These are phyloP conservation scores for Vigna trinervia DNA, from an alignment of 306 rosid genomes.

Conservation along the genomic window DNA sequence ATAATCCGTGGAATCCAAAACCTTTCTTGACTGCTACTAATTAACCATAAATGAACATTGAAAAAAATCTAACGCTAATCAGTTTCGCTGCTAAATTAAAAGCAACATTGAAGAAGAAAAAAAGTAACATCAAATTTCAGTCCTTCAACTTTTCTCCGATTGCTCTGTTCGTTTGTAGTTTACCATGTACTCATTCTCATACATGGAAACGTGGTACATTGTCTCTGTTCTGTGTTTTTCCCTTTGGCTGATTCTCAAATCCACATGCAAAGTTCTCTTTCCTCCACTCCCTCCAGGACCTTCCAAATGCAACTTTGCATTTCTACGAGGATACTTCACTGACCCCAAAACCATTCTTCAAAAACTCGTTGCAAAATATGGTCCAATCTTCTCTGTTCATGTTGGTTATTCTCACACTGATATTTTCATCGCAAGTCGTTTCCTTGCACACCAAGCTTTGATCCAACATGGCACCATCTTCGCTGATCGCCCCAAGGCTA, in stretches of 20 bases:
- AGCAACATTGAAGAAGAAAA: background rate
- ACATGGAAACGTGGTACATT: slow-evolving; percentile 49
- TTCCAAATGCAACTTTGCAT: slow-evolving; percentile 16
- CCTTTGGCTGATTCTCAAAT: slow-evolving; percentile 22
- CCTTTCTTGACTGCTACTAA: no score
- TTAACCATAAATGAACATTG: no score
- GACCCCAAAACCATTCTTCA: slow-evolving; percentile 43
- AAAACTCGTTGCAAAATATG: slow-evolving; percentile 41
- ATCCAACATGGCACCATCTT: slow-evolving; percentile 46
- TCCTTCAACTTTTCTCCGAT: background rate
- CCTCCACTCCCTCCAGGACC: slow-evolving; percentile 53
- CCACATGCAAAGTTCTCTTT: slow-evolving; percentile 1
- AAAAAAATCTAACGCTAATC: background rate
- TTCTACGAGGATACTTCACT: background rate
- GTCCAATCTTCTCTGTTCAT: slow-evolving; percentile 49
- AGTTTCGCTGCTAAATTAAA: background rate
- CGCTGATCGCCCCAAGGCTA: slow-evolving; percentile 45
- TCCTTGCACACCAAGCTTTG: slow-evolving; percentile 52
- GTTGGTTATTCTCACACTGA: slow-evolving; percentile 23
- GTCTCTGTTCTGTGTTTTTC: slow-evolving; percentile 18
- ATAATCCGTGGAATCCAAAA: no score
- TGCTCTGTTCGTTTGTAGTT: background rate
- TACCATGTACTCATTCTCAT: background rate
- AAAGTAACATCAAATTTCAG: background rate
- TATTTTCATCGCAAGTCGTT: slow-evolving; percentile 46